phyloP scores from a whole-genome alignment of 306 rosid species.

The Inga oerstediana region DNA sequence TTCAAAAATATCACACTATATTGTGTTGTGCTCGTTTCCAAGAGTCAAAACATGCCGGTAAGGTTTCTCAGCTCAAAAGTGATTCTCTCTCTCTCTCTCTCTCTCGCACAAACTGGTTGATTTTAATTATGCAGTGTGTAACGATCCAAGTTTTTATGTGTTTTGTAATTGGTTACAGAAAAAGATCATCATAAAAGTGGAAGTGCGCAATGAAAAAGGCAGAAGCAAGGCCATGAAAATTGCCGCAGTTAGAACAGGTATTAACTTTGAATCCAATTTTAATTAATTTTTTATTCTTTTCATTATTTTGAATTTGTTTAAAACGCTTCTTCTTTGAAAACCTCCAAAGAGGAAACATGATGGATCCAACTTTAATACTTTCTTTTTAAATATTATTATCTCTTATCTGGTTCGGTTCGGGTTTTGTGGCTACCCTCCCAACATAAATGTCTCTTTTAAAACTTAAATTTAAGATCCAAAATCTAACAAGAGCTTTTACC shows the following conservation, averaged over 20 bases:
- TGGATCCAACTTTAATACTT: too few relatives aligned
- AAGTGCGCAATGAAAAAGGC: constrained; percentile 19
- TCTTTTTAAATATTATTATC: too few relatives aligned
- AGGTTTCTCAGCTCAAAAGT: not conserved
- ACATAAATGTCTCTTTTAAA: too few relatives aligned
- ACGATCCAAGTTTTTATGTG: not conserved
- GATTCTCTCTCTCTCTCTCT: too few relatives aligned
- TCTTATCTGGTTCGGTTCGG: too few relatives aligned
- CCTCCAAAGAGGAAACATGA: too few relatives aligned
- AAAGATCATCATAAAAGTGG: constrained; percentile 33
- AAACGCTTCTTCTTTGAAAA: too few relatives aligned
- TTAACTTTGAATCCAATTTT: not conserved
- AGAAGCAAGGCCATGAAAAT: constrained; percentile 40
- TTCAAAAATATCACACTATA: not conserved
- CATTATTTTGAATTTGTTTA: not conserved
- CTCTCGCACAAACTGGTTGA: too few relatives aligned
- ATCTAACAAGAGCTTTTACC: too few relatives aligned
- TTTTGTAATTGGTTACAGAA: constrained; percentile 4
- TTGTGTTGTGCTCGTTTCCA: not conserved
- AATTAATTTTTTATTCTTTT: not conserved
- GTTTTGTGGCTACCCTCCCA: too few relatives aligned
- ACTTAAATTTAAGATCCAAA: too few relatives aligned
- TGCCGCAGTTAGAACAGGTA: constrained; percentile 11
- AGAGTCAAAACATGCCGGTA: not conserved
- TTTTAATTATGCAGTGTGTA: not conserved